Percentiles rank a stretch among this genome's conserved stretches.
These are phyloP conservation scores for Daldinia vernicosa DNA, from an alignment of 495 filamentous ascomycete species.

Conservation along the genomic window DNA sequence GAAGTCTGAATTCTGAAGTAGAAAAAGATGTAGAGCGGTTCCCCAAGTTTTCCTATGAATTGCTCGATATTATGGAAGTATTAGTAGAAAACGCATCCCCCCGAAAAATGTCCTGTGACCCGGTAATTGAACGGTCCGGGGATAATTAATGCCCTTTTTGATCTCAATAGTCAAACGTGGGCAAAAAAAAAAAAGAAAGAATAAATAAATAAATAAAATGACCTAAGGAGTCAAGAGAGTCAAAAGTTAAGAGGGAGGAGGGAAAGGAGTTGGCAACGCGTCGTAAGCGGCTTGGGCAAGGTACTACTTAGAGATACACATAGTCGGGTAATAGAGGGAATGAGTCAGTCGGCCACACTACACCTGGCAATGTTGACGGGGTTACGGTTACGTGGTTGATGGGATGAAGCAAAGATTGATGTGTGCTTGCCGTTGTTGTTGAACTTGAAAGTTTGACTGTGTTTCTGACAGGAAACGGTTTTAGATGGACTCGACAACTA, in stretches of 20 bases:
- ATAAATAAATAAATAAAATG: background rate
- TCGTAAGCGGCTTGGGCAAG: slow-evolving; percentile 32
- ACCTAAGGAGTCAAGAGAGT: background rate
- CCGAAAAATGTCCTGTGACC: slow-evolving; percentile 2
- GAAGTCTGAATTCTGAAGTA: slow-evolving; percentile 19
- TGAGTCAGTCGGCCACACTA: slow-evolving; percentile 11
- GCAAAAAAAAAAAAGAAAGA: background rate
- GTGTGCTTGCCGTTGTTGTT: background rate
- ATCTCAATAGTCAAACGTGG: background rate
- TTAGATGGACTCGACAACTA: slow-evolving; percentile 29
- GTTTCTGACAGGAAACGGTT: background rate
- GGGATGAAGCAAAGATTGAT: background rate
- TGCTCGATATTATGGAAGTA: slow-evolving; percentile 18
- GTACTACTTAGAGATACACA: slow-evolving; percentile 28
- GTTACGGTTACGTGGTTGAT: slow-evolving; percentile 1
- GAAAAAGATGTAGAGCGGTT: slow-evolving; percentile 29
- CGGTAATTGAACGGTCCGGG: background rate
- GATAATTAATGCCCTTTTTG: slow-evolving; percentile 5
- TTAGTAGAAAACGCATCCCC: slow-evolving; percentile 23
- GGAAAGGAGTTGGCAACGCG: slow-evolving; percentile 32
- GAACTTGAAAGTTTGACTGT: slow-evolving; percentile 23
- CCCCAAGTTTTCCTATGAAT: slow-evolving; percentile 18
- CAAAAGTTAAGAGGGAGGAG: slow-evolving; percentile 16
- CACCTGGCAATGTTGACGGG: background rate
- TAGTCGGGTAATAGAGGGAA: slow-evolving; percentile 22